Evolutionary conservation across 169 alveolate species (phyloP).

Genomic region (Plasmodium coatneyi): DNA sequence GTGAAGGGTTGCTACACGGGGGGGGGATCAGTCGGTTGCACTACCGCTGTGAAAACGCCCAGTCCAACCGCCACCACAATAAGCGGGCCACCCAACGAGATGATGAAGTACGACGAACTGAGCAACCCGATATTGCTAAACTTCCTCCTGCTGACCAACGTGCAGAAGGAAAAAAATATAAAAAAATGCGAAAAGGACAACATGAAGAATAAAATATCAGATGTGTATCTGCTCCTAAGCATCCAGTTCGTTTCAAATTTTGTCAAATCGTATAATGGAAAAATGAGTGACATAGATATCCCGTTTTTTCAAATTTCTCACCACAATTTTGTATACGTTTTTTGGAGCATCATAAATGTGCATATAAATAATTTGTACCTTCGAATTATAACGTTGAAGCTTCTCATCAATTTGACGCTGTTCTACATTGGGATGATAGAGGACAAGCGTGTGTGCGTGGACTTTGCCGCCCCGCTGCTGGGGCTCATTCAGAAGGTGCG

Average conservation of each 20-base stretch:
- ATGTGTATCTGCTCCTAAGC: slow-evolving; percentile 36
- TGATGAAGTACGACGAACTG: slow-evolving; percentile 54
- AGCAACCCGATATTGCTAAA: slow-evolving; percentile 66
- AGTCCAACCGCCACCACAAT: background rate
- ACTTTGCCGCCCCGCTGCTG: slow-evolving; percentile 5
- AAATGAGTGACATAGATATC: slow-evolving; percentile 15
- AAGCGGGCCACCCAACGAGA: background rate
- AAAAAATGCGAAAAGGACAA: slow-evolving; percentile 52
- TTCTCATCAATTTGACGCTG: slow-evolving; percentile 37
- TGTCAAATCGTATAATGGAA: slow-evolving; percentile 10
- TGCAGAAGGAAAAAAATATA: slow-evolving; percentile 72
- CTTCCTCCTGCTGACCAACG: slow-evolving; percentile 40
- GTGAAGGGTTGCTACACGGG: background rate
- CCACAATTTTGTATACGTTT: slow-evolving; percentile 42
- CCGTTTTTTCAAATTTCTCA: slow-evolving; percentile 51
- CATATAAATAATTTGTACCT: slow-evolving; percentile 71
- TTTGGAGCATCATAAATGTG: slow-evolving; percentile 47
- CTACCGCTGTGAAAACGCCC: background rate
- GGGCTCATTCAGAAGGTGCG: slow-evolving; percentile 23
- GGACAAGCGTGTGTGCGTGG: slow-evolving; percentile 1
- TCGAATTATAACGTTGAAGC: slow-evolving; percentile 41
- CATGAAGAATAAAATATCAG: slow-evolving; percentile 69
- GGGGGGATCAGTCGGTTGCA: background rate
- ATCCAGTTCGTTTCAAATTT: slow-evolving; percentile 65
- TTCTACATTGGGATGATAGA: slow-evolving; percentile 20